Conservation (phyloP, 306 rosid species). For the Cucumis cinereus region DNA sequence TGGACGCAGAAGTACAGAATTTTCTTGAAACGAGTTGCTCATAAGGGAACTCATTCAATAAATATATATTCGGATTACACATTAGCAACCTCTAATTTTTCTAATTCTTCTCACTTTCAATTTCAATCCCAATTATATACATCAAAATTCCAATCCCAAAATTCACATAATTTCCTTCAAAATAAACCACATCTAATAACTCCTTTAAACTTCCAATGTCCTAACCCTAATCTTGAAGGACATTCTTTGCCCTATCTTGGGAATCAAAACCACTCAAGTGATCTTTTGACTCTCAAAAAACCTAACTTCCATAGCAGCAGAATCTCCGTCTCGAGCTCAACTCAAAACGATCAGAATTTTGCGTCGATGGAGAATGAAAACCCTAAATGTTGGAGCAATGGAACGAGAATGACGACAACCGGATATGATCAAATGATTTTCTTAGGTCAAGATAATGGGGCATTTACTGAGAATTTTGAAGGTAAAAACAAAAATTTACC, state of each 20-base stretch:
- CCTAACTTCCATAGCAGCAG: neutral
- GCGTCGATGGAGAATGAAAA: neutral
- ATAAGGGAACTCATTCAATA: neutral
- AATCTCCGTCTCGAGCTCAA: neutral
- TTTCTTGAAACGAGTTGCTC: conserved; percentile 8
- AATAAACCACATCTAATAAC: neutral
- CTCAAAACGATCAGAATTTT: neutral
- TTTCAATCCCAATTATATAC: neutral
- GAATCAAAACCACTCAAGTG: neutral
- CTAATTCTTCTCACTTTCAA: neutral
- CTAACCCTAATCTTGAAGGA: conserved; percentile 6
- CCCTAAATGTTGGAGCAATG: neutral
- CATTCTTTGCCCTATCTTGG: neutral
- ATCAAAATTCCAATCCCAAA: neutral
- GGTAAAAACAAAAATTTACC: neutral
- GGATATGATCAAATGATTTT: neutral
- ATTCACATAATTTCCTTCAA: neutral
- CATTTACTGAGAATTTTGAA: no score
- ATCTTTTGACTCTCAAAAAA: neutral
- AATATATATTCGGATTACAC: neutral
- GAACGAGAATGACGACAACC: neutral
- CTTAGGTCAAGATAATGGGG: neutral
- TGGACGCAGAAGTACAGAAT: conserved; percentile 4
- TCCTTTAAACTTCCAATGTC: neutral
- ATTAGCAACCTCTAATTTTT: neutral